Evolutionary conservation across 306 rosid species (phyloP), one percentile per base, ranked within the genome.

Genomic region (Gastrolobium bilobum): DNA sequence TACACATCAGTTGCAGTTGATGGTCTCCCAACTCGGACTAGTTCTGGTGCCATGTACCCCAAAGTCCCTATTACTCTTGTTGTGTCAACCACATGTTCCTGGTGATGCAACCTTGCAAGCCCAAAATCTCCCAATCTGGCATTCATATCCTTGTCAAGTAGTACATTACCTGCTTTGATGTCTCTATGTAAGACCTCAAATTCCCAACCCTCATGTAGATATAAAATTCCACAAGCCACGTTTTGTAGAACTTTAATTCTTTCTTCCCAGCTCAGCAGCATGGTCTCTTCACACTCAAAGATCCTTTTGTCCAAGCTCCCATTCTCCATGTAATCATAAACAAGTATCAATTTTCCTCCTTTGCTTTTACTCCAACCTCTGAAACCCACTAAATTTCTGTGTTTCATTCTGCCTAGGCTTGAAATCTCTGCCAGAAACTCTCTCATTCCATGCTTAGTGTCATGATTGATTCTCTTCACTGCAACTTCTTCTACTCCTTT

Each of bases 141-240:
- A 72, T 89, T 90, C 92, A 88, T 86, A 46, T 93, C 92, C 76
- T 84, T 89, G 65, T 89, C 94, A 48, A 88, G 91, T 2, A 92
- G 68, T 43, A 92, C 92, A 79, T 92, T 92, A 68, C 91, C 81
- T 7, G 94, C 64, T 81, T 90, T 92, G 46, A 90, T 85, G 59
- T 92, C 96, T 79, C 96, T 85, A 53, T 90, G 97, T 70, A 92
- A 84, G 52, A 93, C 93, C 87, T 87, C 85, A 77, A 81, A 79
- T 58, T 91, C 98, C 93, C 95, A 93, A 47, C 92, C 94, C 54
- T 88, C 95, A 15, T 93, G 96, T 63, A 91, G 86, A 73, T 93
- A 91, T 40, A 84, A 60, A 9, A 91, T 37, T 70, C 94, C 98
- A 53, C 53, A n/a, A 15, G 93, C 98, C 54, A 89, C 93, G 34